These are phyloP conservation scores for Juncus inflexus DNA, from an alignment of 176 grass and related monocot species.

Conservation along the genomic window DNA sequence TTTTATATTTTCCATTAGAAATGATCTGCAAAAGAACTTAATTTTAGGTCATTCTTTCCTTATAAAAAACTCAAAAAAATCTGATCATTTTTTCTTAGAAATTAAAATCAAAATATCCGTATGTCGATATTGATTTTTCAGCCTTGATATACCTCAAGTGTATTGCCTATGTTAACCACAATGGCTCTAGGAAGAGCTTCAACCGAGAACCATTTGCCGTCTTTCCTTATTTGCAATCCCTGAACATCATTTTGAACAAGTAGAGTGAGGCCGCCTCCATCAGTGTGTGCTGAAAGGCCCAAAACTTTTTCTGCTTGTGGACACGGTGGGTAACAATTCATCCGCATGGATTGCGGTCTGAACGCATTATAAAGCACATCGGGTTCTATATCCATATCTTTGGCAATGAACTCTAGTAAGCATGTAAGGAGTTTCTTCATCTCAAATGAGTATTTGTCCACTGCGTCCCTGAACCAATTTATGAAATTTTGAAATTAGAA, in stretches of 20 bases:
- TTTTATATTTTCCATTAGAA: conserved; percentile 39
- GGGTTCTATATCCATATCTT: conserved; percentile 27
- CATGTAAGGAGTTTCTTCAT: conserved; percentile 4
- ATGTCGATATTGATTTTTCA: neutral
- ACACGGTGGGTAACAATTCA: conserved; percentile 43
- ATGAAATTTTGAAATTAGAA: neutral
- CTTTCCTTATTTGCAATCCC: conserved; percentile 36
- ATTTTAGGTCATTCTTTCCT: neutral
- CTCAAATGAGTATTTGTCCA: conserved; percentile 22
- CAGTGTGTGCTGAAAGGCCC: conserved; percentile 34
- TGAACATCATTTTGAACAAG: conserved; percentile 29
- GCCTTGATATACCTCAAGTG: conserved; percentile 25
- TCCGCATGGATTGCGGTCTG: conserved; percentile 8
- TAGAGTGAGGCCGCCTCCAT: conserved; percentile 25
- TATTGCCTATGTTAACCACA: conserved; percentile 36
- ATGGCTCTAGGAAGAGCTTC: conserved; percentile 28
- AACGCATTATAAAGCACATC: conserved; percentile 26
- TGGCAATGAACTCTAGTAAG: conserved; percentile 25
- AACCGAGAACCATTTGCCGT: conserved; percentile 25
- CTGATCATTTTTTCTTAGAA: no score
- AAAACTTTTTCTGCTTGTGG: conserved; percentile 22
- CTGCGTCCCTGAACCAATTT: neutral
- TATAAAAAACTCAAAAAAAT: neutral
- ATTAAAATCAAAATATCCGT: neutral
- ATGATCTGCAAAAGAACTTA: conserved; percentile 28